Evolutionary conservation across 2,329 filamentous ascomycete species (phyloP), one percentile per base, ranked within the genome.

Genomic region (Alternaria metachromatica): DNA sequence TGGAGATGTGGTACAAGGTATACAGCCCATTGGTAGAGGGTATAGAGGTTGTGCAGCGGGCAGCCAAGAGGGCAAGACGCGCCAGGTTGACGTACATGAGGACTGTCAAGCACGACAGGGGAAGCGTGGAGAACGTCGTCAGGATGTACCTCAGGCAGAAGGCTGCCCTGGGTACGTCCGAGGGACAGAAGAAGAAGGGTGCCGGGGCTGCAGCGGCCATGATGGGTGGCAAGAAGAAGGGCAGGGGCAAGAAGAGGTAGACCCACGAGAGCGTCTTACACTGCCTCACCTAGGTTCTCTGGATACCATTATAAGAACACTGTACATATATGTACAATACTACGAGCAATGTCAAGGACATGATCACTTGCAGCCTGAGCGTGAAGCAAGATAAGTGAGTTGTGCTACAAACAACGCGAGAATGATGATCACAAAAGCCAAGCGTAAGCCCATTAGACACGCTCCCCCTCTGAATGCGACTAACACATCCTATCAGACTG

Each of bases 1-100:
- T 97, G 64, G 96, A 99, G 87, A 96, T 97, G 93, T 97, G 93
- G 90, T 94, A 92, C 82, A 99, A 99, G 86, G 86, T 98, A 63
- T 98, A 96, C 85, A 92, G 89, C 77, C 95, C 95, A 64, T 91
- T 92, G 77, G 91, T 98, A 30, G 89, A 92, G 78, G 93, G 92
- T 68, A 93, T 99, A 76, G 95, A 99, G 83, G 91, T 99, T 73
- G 92, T 98, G 80, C 93, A 97, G 88, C 86, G 95, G 73, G 87
- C 89, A 68, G 87, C 88, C 76, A 96, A 94, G 90, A 88, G 93
- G 80, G 93, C 93, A 69, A 90, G 94, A 78, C 88, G 96, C 75
- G 95, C 94, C 25, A 87, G 93, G 71, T 85, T 99, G 80, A 97
- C 92, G 75, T 98, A 95, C 81, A 92, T 99, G 91, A 88, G 94